Percentiles rank a stretch among this genome's conserved stretches.
phyloP scores from a whole-genome alignment of 1,139 yeast species.

The Lodderomyces metapsilosis region DNA sequence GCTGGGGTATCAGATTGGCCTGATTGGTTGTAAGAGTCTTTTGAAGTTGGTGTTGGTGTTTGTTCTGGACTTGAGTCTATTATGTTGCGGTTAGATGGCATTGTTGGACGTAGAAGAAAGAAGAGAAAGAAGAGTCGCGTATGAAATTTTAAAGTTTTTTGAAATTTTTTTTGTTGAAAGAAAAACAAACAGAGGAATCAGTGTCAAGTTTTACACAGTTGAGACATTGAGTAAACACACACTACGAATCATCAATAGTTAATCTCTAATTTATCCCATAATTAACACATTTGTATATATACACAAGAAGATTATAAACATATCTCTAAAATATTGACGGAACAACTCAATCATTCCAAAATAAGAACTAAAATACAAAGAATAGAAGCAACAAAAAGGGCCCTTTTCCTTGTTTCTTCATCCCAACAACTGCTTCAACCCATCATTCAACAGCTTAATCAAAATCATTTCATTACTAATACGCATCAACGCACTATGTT shows the following conservation, averaged over 20 bases:
- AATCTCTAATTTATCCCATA: no score
- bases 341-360: no score
- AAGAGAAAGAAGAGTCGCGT: neutral
- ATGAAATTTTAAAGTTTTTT: neutral
- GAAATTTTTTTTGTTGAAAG: neutral
- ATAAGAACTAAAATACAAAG: neutral
- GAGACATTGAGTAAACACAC: no score
- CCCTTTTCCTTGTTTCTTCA: no score
- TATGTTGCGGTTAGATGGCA: neutral
- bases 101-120: neutral
- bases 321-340: no score
- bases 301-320: no score
- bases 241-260: no score
- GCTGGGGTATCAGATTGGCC: no score
- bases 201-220: no score
- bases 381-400: no score
- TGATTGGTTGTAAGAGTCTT: neutral
- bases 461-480: slow-evolving; percentile 41
- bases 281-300: no score
- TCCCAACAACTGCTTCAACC: slow-evolving; percentile 22
- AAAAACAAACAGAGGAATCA: no score
- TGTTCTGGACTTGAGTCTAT: neutral
- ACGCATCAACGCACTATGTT: slow-evolving; percentile 44
- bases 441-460: slow-evolving; percentile 35
- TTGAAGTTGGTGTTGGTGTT: neutral